Evolutionary conservation across 2,329 filamentous ascomycete species (phyloP).

Genomic region (Camillea tinctor): DNA sequence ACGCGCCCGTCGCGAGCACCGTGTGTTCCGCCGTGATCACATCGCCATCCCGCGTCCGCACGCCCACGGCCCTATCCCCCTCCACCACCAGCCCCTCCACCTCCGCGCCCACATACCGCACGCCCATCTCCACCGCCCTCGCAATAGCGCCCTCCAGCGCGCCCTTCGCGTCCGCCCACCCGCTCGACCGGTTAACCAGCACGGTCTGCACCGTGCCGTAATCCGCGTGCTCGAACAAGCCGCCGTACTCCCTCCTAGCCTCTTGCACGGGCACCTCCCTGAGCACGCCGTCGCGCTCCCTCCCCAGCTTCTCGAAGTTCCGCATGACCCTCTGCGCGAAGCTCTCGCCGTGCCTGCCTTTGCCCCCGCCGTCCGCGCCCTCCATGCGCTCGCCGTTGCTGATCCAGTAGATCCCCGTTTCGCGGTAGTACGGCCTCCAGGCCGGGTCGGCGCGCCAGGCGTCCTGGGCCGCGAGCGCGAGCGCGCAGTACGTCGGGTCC

Average conservation of each 20-base stretch:
- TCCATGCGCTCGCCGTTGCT: constrained; percentile 14
- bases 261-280: constrained; percentile 47
- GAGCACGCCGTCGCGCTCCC: constrained; percentile 25
- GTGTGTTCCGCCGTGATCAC: constrained; percentile 43
- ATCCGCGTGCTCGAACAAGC: constrained; percentile 52
- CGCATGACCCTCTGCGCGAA: constrained; percentile 36
- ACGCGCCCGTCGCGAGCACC: constrained; percentile 48
- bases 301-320: constrained; percentile 29
- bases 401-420: constrained; percentile 48
- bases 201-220: constrained; percentile 53
- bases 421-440: constrained; percentile 48
- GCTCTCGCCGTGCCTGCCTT: not conserved
- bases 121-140: constrained; percentile 46
- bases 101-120: constrained; percentile 49
- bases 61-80: constrained; percentile 37
- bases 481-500: constrained; percentile 60
- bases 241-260: constrained; percentile 46
- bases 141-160: constrained; percentile 47
- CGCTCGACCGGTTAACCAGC: constrained; percentile 52
- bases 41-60: constrained; percentile 40
- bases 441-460: constrained; percentile 47
- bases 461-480: constrained; percentile 65
- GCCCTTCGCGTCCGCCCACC: constrained; percentile 56
- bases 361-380: constrained; percentile 1
- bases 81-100: constrained; percentile 41